Evolutionary conservation across 1,139 yeast species (phyloP).

Genomic region (Saccharomyces hybrid): DNA sequence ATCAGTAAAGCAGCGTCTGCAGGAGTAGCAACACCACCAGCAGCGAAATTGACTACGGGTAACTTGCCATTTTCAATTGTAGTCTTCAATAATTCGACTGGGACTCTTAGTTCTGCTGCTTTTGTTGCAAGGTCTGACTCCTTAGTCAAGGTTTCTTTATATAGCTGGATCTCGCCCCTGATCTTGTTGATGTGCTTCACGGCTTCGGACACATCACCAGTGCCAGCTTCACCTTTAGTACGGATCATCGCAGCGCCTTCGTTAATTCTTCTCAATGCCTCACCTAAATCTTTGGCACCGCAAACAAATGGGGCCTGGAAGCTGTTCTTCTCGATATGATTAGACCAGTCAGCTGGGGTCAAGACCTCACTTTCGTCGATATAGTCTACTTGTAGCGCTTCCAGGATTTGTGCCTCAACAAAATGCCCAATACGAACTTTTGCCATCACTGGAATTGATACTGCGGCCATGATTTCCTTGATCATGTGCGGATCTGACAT

Average conservation of each 20-base stretch:
- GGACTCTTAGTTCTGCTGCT: slow-evolving; percentile 58
- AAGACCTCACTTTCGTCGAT: slow-evolving; percentile 81
- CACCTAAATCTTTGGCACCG: slow-evolving; percentile 79
- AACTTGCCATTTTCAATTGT: slow-evolving; percentile 53
- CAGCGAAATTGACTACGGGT: slow-evolving; percentile 84
- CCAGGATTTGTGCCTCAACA: slow-evolving; percentile 75
- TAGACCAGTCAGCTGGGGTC: slow-evolving; percentile 68
- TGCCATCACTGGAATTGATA: slow-evolving; percentile 78
- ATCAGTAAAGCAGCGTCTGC: slow-evolving; percentile 83
- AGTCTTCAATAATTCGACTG: slow-evolving; percentile 45
- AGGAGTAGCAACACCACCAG: slow-evolving; percentile 88
- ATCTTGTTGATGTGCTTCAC: too few species aligned
- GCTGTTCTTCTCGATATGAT: slow-evolving; percentile 56
- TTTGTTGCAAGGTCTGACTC: neutral
- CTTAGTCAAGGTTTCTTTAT: too few species aligned
- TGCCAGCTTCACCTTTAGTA: slow-evolving; percentile 58
- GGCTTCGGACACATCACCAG: too few species aligned
- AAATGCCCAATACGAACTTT: slow-evolving; percentile 80
- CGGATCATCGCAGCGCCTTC: slow-evolving; percentile 90
- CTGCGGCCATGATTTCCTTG: slow-evolving; percentile 59
- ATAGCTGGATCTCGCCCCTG: too few species aligned
- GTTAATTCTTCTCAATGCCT: slow-evolving; percentile 69
- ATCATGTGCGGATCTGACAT: slow-evolving; percentile 86
- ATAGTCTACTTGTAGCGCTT: slow-evolving; percentile 68
- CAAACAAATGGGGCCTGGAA: slow-evolving; percentile 78